Evolutionary conservation across 2,329 filamentous ascomycete species (phyloP), one percentile per base, ranked within the genome.

Genomic region (Sclerotinia glacialis): DNA sequence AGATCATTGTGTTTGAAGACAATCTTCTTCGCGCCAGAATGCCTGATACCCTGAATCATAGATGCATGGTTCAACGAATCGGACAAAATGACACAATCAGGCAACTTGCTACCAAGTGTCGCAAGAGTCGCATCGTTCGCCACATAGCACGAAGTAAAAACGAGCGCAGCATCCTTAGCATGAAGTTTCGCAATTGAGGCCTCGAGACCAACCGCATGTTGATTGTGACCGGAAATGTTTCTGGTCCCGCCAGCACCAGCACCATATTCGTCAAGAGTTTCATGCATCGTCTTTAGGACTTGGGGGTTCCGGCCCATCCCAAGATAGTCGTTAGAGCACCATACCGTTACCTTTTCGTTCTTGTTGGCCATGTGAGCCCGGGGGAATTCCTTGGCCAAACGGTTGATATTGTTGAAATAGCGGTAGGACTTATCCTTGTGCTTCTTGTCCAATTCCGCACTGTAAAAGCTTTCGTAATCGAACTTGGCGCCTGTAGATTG

Each of bases 321-420:
- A 23, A 99, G 87, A 78, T 99, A 99, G 78, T 99, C 95, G 76
- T 99, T 99, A 77, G 94, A 96, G 83, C 95, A 99, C 95, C 95
- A 99, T 31, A 99, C 95, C 1, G 94, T 97, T 67, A 99, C 95
- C 64, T 87, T 87, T 72, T 97, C 92, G 68, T 94, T 89, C 76
- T 87, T 86, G 67, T 84, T 87, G 21, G 91, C 85, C 84, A 96
- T 96, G 79, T 99, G 95, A 55, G 95, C 95, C 71, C 91, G 91
- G 40, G 95, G 95, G 70, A 99, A 99, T 71, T 98, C 92, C 81
- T 95, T 92, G 72, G 95, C 95, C 69, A 99, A 85, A 46, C 95
- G 93, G 77, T 99, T 99, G 87, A 99, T 99, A 83, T 99, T 99
- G 85, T 99, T 99, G 84, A 99, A 99, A 83, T 98, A 98, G 76